Percentiles rank a stretch among this genome's conserved stretches.
These are phyloP conservation scores for Candida silvatica DNA, from an alignment of 805 yeast species.

Conservation along the genomic window DNA sequence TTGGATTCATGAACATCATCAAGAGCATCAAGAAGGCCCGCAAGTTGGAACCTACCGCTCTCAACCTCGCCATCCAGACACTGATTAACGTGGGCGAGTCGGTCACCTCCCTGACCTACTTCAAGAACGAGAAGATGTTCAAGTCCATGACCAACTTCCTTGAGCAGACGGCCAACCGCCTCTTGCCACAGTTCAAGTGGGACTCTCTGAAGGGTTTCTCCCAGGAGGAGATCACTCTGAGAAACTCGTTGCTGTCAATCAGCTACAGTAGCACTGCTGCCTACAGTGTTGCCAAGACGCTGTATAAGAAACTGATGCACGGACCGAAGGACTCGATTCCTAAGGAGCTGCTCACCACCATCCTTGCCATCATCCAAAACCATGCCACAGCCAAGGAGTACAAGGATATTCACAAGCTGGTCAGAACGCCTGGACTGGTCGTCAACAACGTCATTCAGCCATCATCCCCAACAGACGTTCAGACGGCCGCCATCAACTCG, in stretches of 20 bases:
- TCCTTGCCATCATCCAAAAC: constrained; percentile 24
- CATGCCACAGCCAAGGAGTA: constrained; percentile 37
- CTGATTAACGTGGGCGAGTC: constrained; percentile 25
- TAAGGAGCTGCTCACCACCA: constrained; percentile 36
- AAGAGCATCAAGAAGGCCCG: constrained; percentile 19
- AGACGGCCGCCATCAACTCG: constrained; percentile 47
- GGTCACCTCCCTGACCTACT: constrained; percentile 13
- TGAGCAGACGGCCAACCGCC: constrained; percentile 9
- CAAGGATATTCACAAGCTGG: constrained; percentile 48
- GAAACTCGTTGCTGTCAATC: constrained; percentile 34
- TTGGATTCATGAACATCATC: constrained; percentile 25
- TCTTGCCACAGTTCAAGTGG: constrained; percentile 30
- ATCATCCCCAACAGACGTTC: constrained; percentile 28
- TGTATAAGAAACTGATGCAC: constrained; percentile 41
- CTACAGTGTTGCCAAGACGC: constrained; percentile 26
- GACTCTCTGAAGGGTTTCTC: constrained; percentile 19
- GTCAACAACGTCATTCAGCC: constrained; percentile 25
- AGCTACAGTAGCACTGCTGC: constrained; percentile 21
- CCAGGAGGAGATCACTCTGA: constrained; percentile 32
- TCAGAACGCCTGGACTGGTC: constrained; percentile 40
- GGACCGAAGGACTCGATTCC: constrained; percentile 49
- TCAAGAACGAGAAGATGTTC: constrained; percentile 9
- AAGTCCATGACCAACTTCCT: constrained; percentile 9
- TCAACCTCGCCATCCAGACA: constrained; percentile 28
- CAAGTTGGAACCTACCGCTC: constrained; percentile 23